These are phyloP conservation scores for Nigrospora osmanthi DNA, from an alignment of 2,329 filamentous ascomycete species.

Conservation along the genomic window DNA sequence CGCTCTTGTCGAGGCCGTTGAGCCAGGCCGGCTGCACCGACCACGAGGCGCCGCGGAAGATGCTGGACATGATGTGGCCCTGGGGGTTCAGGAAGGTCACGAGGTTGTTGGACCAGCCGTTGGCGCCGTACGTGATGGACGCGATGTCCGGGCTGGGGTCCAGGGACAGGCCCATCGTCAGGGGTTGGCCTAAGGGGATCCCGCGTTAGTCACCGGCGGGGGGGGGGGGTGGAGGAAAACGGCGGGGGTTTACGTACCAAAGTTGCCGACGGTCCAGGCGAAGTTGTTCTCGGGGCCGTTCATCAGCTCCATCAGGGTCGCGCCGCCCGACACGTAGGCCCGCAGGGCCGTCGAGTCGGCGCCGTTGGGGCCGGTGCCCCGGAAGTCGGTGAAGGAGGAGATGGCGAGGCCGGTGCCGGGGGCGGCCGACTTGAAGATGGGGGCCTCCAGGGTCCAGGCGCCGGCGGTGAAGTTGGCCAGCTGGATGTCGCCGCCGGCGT, in stretches of 20 bases:
- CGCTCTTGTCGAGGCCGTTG: background rate
- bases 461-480: conserved; percentile 5
- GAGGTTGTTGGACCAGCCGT: conserved; percentile 8
- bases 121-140: conserved; percentile 5
- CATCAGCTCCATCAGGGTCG: conserved; percentile 4
- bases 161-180: conserved; percentile 2
- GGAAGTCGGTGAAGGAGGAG: conserved; percentile 5
- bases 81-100: conserved; percentile 4
- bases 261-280: conserved; percentile 3
- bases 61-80: conserved; percentile 3
- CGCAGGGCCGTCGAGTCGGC: conserved; percentile 5
- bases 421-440: conserved; percentile 2
- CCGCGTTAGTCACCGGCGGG: background rate
- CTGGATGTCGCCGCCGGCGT: conserved; percentile 3
- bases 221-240: too few relatives aligned
- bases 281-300: conserved; percentile 3
- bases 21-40: conserved; percentile 2
- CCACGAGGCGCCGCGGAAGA: conserved; percentile 4
- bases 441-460: conserved; percentile 1
- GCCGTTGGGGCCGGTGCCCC: background rate
- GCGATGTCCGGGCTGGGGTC: conserved; percentile 6
- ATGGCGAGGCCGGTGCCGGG: conserved; percentile 5
- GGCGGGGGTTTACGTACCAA: background rate
- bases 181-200: conserved; percentile 1
- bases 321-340: conserved; percentile 2